Conservation (phyloP, 352 stramenopile species). For the Phytophthora multivora region DNA sequence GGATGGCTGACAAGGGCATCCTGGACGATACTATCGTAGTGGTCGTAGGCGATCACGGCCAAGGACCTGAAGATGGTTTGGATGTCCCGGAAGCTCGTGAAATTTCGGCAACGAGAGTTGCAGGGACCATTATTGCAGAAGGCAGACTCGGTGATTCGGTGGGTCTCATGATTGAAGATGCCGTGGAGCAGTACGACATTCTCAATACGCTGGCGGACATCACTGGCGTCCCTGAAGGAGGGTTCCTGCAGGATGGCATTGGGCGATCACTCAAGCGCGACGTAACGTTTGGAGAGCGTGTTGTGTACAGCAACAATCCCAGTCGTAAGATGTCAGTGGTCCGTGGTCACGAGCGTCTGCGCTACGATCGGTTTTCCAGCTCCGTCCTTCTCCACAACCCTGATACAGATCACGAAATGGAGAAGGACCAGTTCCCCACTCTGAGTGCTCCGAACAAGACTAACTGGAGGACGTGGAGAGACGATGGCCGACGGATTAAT, state of each 20-base stretch:
- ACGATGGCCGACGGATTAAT: slow-evolving; percentile 43
- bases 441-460: slow-evolving; percentile 18
- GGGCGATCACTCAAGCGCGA: slow-evolving; percentile 50
- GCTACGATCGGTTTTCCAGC: slow-evolving; percentile 47
- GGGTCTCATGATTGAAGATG: slow-evolving; percentile 35
- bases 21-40: slow-evolving; percentile 64
- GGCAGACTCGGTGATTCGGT: slow-evolving; percentile 31
- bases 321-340: slow-evolving; percentile 47
- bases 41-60: slow-evolving; percentile 56
- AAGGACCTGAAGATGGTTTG: slow-evolving; percentile 44
- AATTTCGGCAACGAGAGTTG: slow-evolving; percentile 34
- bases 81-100: slow-evolving; percentile 38
- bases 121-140: slow-evolving; percentile 41
- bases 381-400: slow-evolving; percentile 48
- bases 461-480: slow-evolving; percentile 19
- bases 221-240: slow-evolving; percentile 34
- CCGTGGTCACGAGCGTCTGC: slow-evolving; percentile 38
- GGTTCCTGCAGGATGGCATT: slow-evolving; percentile 45
- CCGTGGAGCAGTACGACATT: slow-evolving; percentile 45
- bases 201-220: slow-evolving; percentile 51
- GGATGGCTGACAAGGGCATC: slow-evolving; percentile 40
- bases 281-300: slow-evolving; percentile 33
- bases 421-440: slow-evolving; percentile 35
- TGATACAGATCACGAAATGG: slow-evolving; percentile 43
- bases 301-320: slow-evolving; percentile 67